phyloP scores from a whole-genome alignment of 2,329 filamentous ascomycete genomes.

The Gnomoniopsis sp. region DNA sequence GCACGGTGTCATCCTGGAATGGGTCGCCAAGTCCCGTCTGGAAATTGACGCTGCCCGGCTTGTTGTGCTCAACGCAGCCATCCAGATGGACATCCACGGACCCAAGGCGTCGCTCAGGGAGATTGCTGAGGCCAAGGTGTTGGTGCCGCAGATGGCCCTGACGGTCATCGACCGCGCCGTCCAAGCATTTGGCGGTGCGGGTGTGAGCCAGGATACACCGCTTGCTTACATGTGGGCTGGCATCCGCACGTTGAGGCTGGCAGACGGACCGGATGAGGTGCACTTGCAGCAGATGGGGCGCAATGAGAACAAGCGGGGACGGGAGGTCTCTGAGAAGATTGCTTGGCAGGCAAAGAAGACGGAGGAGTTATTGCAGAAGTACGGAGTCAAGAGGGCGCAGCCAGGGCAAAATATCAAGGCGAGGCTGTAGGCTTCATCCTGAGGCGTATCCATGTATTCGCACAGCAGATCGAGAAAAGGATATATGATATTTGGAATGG shows the following conservation, averaged over 20 bases:
- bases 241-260: slow-evolving; percentile 78
- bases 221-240: slow-evolving; percentile 79
- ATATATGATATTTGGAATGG: background rate
- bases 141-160: slow-evolving; percentile 78
- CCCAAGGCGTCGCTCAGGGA: slow-evolving; percentile 89
- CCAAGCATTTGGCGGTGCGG: slow-evolving; percentile 86
- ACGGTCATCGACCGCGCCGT: slow-evolving; percentile 91
- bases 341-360: slow-evolving; percentile 62
- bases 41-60: slow-evolving; percentile 92
- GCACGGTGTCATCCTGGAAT: slow-evolving; percentile 93
- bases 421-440: slow-evolving; percentile 36
- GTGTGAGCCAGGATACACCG: slow-evolving; percentile 92
- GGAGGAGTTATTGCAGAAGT: slow-evolving; percentile 61
- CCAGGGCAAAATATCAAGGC: slow-evolving; percentile 50
- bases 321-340: slow-evolving; percentile 59
- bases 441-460: background rate
- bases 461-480: background rate
- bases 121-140: slow-evolving; percentile 92
- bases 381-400: slow-evolving; percentile 43
- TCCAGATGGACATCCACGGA: slow-evolving; percentile 86
- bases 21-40: slow-evolving; percentile 86
- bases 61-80: slow-evolving; percentile 87
- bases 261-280: slow-evolving; percentile 95
- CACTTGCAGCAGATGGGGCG: slow-evolving; percentile 77
- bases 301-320: slow-evolving; percentile 73